Evolutionary conservation across 139 green algal species (phyloP).

Genomic region (Tetradesmus obliquus): DNA sequence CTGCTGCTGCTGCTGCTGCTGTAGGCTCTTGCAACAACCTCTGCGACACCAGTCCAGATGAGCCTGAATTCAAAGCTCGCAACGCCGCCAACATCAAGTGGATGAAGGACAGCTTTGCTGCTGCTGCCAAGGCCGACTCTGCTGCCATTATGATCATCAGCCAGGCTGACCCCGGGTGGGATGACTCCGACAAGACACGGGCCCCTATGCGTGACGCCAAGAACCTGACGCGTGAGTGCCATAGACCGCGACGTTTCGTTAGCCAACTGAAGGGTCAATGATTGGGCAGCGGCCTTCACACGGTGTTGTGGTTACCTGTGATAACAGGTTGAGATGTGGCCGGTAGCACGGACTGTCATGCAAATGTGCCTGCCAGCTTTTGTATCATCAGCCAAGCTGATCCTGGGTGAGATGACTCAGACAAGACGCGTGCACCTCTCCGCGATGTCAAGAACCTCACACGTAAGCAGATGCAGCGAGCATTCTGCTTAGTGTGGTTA

Average conservation of each 20-base stretch:
- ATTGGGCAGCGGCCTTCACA: no score
- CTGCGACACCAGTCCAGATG: slow-evolving; percentile 27
- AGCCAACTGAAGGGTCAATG: no score
- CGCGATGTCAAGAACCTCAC: neutral
- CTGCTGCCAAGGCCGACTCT: neutral
- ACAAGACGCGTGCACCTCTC: neutral
- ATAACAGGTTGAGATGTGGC: no score
- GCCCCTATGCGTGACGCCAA: neutral
- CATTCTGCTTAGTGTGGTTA: no score
- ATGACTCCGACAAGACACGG: neutral
- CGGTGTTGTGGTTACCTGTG: no score
- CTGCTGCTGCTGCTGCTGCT: no score
- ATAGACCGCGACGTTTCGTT: no score
- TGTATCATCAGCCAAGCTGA: slow-evolving; percentile 15
- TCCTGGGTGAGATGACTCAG: neutral
- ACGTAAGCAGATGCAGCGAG: neutral
- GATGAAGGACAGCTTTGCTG: neutral
- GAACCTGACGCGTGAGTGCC: neutral
- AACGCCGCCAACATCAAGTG: slow-evolving; percentile 38
- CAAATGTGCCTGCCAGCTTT: neutral
- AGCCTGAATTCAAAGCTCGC: neutral
- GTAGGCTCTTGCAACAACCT: slow-evolving; percentile 43
- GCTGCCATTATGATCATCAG: slow-evolving; percentile 30
- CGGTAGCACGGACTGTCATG: no score
- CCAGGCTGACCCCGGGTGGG: neutral